Evolutionary conservation across 371 early-diverging fungal species (phyloP).

Genomic region (Blastocladiella emersonii): DNA sequence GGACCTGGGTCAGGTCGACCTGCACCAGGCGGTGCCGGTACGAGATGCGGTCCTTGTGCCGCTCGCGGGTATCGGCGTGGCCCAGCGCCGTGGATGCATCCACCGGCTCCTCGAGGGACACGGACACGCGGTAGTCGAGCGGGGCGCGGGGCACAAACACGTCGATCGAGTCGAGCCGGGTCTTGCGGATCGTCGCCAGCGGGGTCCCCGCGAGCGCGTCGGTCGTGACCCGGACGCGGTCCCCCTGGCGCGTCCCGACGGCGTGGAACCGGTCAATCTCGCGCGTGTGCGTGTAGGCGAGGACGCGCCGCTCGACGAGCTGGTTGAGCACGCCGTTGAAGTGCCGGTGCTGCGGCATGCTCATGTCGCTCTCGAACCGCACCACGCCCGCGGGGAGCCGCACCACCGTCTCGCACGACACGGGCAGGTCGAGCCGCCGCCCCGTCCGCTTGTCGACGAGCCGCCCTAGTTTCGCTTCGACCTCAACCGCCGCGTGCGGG

Average conservation of each 20-base stretch:
- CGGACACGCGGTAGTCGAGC: neutral
- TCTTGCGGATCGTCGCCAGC: neutral
- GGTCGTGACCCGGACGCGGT: neutral
- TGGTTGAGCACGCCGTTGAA: slow-evolving; percentile 2
- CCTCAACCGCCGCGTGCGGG: neutral
- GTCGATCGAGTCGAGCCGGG: neutral
- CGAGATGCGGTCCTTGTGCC: neutral
- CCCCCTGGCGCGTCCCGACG: neutral
- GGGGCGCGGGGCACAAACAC: neutral
- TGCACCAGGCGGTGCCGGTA: neutral
- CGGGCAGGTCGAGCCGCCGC: neutral
- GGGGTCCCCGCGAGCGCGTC: neutral
- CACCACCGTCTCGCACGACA: neutral
- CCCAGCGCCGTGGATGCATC: neutral
- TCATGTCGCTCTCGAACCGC: slow-evolving; percentile 1
- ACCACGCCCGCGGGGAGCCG: no score
- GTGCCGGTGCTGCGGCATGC: neutral
- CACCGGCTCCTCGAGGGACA: neutral
- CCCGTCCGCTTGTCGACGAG: neutral
- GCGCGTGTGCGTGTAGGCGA: neutral
- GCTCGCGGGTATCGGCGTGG: neutral
- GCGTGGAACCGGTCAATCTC: neutral
- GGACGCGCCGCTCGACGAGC: neutral
- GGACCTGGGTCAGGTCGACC: slow-evolving; percentile 3
- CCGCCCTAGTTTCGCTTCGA: slow-evolving; percentile 4